Conservation (phyloP, 192 early-diverging fungal species). For the Chytriomyces sp. region DNA sequence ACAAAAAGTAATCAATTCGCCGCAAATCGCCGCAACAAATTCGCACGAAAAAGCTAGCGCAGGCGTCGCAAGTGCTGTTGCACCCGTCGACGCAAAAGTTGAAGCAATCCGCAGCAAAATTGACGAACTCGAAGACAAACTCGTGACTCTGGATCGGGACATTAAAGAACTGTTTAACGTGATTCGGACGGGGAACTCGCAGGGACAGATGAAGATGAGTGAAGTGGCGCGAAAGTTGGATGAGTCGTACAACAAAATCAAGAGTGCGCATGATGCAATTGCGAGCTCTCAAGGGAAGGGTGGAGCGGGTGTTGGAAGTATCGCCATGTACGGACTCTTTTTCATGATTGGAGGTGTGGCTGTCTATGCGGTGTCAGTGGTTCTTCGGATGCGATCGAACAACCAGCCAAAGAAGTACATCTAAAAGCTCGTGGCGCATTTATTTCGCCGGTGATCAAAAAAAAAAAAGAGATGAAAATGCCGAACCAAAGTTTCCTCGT, state of each 20-base stretch:
- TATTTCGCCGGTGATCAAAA: background rate
- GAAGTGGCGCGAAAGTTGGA: slow-evolving; percentile 31
- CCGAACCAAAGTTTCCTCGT: too few species aligned
- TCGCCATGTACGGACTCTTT: slow-evolving; percentile 29
- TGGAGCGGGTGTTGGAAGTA: background rate
- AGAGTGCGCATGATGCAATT: slow-evolving; percentile 14
- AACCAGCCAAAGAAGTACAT: slow-evolving; percentile 32
- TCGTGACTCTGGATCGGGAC: slow-evolving; percentile 26
- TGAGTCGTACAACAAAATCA: slow-evolving; percentile 24
- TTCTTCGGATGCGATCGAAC: slow-evolving; percentile 32
- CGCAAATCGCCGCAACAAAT: slow-evolving; percentile 5
- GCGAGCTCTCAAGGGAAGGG: background rate
- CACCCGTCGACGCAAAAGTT: slow-evolving; percentile 31
- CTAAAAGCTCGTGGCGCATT: slow-evolving; percentile 3
- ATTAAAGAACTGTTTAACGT: slow-evolving; percentile 29
- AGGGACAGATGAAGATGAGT: slow-evolving; percentile 14
- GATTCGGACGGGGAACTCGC: slow-evolving; percentile 14
- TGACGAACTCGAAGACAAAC: slow-evolving; percentile 26
- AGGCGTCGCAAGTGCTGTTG: slow-evolving; percentile 15
- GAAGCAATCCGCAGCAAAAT: slow-evolving; percentile 29
- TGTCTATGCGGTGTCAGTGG: slow-evolving; percentile 34
- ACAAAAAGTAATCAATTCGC: slow-evolving; percentile 36
- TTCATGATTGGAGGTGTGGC: slow-evolving; percentile 34
- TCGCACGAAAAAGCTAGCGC: background rate
- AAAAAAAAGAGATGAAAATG: background rate